Evolutionary conservation across 352 stramenopile species (phyloP).

Genomic region (Phytophthora sojae): DNA sequence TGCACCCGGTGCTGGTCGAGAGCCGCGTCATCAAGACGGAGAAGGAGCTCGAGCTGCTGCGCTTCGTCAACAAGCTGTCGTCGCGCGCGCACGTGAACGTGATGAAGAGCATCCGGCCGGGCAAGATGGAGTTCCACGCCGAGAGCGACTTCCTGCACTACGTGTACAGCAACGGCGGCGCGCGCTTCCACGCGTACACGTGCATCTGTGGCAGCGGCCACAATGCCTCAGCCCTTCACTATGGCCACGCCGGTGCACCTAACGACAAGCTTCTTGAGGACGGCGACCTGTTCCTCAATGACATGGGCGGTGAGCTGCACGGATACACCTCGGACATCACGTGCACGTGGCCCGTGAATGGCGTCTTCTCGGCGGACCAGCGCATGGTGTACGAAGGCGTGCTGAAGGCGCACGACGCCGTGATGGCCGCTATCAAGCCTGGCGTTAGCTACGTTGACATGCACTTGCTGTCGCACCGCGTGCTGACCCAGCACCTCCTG

Average conservation of each 20-base stretch:
- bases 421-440: slow-evolving; percentile 94
- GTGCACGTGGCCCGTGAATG: slow-evolving; percentile 95
- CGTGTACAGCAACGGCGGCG: slow-evolving; percentile 95
- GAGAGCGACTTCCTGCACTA: slow-evolving; percentile 93
- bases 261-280: slow-evolving; percentile 90
- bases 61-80: slow-evolving; percentile 90
- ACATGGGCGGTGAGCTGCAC: slow-evolving; percentile 97
- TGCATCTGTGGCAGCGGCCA: slow-evolving; percentile 97
- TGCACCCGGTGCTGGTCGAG: slow-evolving; percentile 89
- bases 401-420: slow-evolving; percentile 92
- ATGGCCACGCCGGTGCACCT: slow-evolving; percentile 95
- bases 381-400: slow-evolving; percentile 96
- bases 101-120: slow-evolving; percentile 44
- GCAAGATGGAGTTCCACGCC: slow-evolving; percentile 62
- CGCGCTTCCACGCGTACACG: slow-evolving; percentile 95
- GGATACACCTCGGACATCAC: slow-evolving; percentile 98
- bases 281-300: slow-evolving; percentile 93
- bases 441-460: slow-evolving; percentile 97
- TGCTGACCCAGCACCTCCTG: slow-evolving; percentile 90
- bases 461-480: slow-evolving; percentile 94
- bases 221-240: slow-evolving; percentile 95
- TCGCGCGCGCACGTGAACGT: slow-evolving; percentile 51
- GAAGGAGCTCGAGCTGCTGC: slow-evolving; percentile 94
- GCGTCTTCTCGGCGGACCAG: slow-evolving; percentile 94
- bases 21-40: slow-evolving; percentile 92